phyloP scores from a whole-genome alignment of 2,329 filamentous ascomycete genomes.

The Venturia pyrina region DNA sequence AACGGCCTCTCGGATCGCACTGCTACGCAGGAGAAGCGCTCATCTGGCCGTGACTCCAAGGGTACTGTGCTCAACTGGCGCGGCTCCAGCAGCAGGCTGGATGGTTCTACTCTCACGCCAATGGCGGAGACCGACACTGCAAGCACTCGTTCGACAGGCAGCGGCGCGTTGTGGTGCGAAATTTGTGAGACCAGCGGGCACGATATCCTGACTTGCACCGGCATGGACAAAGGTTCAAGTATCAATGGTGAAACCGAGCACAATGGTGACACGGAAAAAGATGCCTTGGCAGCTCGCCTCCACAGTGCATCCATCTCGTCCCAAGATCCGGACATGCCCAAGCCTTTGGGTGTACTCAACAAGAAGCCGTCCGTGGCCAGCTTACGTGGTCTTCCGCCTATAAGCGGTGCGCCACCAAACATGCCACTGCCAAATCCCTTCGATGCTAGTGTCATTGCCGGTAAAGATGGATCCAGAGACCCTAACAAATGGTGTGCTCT shows the following conservation, averaged over 20 bases:
- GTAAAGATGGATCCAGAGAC: conserved; percentile 39
- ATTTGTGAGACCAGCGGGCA: conserved; percentile 89
- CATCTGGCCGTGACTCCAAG: conserved; percentile 55
- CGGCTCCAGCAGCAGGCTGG: conserved; percentile 34
- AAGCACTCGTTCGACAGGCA: conserved; percentile 44
- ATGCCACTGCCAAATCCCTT: conserved; percentile 26
- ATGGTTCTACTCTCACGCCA: conserved; percentile 49
- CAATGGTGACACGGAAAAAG: background rate
- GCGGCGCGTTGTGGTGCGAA: conserved; percentile 72
- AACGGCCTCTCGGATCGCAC: conserved; percentile 42
- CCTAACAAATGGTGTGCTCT: conserved; percentile 91
- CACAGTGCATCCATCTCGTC: conserved; percentile 10
- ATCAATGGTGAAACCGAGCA: background rate
- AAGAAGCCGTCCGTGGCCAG: conserved; percentile 10
- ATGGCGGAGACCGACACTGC: conserved; percentile 58
- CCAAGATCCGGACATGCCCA: conserved; percentile 12
- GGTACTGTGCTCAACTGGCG: conserved; percentile 49
- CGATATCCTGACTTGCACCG: conserved; percentile 88
- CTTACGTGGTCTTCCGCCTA: conserved; percentile 10
- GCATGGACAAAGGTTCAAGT: conserved; percentile 43
- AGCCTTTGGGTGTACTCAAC: conserved; percentile 8
- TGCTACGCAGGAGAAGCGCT: conserved; percentile 37
- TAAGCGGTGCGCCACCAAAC: conserved; percentile 10
- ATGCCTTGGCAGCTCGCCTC: background rate
- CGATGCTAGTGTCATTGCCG: conserved; percentile 18